Evolutionary conservation across 176 grass and related monocot species (phyloP).

Genomic region (Oryza meyeriana): DNA sequence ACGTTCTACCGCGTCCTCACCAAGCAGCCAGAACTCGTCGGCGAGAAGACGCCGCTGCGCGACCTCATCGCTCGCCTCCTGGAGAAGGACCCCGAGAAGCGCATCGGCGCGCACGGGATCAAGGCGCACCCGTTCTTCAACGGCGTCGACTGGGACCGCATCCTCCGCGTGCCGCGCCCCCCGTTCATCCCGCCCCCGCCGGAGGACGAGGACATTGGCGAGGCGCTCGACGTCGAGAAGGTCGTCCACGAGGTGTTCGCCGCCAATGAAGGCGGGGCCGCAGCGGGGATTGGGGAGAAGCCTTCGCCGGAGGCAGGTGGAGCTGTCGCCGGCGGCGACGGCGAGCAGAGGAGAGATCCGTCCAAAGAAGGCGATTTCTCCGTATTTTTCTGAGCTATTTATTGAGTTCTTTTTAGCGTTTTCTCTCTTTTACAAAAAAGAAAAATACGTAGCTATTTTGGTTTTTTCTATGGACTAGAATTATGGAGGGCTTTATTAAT

Average conservation of each 20-base stretch:
- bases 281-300: neutral
- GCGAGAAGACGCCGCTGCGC: conserved; percentile 74
- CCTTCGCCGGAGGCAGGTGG: neutral
- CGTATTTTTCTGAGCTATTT: conserved; percentile 46
- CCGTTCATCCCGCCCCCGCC: conserved; percentile 63
- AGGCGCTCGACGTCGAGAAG: conserved; percentile 81
- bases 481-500: neutral
- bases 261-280: conserved; percentile 17
- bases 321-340: neutral
- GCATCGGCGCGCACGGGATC: conserved; percentile 56
- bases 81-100: conserved; percentile 83
- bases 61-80: conserved; percentile 74
- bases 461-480: neutral
- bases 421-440: neutral
- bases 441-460: neutral
- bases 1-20: conserved; percentile 92
- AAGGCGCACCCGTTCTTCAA: conserved; percentile 84
- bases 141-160: conserved; percentile 72
- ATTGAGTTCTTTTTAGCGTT: neutral
- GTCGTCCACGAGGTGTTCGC: conserved; percentile 70
- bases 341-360: conserved; percentile 32
- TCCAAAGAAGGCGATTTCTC: conserved; percentile 56
- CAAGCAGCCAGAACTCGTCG: conserved; percentile 82
- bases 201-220: conserved; percentile 3
- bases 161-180: conserved; percentile 68